Conservation (phyloP, 345 rosid genomes). For the Ailanthus altissimus region DNA sequence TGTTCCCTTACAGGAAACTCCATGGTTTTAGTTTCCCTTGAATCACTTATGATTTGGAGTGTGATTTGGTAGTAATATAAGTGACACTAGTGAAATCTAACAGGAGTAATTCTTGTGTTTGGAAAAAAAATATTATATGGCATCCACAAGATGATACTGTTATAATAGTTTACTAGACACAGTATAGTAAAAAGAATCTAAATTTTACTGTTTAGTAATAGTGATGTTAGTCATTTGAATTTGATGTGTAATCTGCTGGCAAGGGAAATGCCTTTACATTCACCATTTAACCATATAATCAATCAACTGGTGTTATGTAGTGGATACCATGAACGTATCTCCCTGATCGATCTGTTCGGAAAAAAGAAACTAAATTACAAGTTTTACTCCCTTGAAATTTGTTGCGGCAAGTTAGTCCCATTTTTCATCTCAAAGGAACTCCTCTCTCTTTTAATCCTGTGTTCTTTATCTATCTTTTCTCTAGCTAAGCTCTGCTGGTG, state of each 20-base stretch:
- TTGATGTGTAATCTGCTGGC: neutral
- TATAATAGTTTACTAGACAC: neutral
- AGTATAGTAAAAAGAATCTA: neutral
- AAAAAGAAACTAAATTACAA: neutral
- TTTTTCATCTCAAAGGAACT: neutral
- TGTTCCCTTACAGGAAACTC: neutral
- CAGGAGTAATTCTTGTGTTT: neutral
- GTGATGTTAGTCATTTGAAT: neutral
- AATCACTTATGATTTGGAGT: neutral
- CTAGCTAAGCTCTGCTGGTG: neutral
- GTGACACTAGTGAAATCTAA: neutral
- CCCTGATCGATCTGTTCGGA: neutral
- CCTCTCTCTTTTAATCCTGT: neutral
- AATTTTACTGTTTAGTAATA: neutral
- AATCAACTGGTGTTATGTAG: neutral
- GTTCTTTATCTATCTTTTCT: neutral
- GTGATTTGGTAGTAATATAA: neutral
- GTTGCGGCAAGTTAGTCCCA: neutral
- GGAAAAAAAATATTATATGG: neutral
- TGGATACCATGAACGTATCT: neutral
- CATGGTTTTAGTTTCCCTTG: neutral
- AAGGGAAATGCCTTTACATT: neutral
- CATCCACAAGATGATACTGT: neutral
- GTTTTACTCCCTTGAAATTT: neutral
- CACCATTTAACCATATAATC: neutral